Conservation (phyloP, 495 filamentous ascomycete species). For the Penicillium crystallinum region DNA sequence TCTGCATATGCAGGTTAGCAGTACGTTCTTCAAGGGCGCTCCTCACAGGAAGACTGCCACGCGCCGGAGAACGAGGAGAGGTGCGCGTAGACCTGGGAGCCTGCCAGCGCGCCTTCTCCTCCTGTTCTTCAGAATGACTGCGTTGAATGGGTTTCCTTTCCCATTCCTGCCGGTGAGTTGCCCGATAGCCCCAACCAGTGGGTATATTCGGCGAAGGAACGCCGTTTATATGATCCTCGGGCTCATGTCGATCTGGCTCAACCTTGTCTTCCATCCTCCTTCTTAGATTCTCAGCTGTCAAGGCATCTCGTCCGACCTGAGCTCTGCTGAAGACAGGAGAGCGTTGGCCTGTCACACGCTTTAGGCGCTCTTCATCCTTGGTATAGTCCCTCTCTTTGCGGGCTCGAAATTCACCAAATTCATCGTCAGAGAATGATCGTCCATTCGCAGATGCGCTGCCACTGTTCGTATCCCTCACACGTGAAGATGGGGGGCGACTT, state of each 20-base stretch:
- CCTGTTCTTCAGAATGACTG: conserved; percentile 22
- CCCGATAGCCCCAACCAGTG: conserved; percentile 54
- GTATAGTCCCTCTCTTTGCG: conserved; percentile 35
- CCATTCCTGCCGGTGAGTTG: conserved; percentile 50
- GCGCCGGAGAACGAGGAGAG: conserved; percentile 17
- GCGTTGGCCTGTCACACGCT: conserved; percentile 37
- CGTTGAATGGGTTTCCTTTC: conserved; percentile 34
- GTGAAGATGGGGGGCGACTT: conserved; percentile 26
- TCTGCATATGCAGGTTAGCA: conserved; percentile 7
- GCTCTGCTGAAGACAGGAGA: conserved; percentile 46
- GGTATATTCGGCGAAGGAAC: conserved; percentile 54
- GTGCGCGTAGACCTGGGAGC: conserved; percentile 11
- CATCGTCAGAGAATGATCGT: conserved; percentile 19
- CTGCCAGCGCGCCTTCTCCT: conserved; percentile 9
- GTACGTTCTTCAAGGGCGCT: conserved; percentile 20
- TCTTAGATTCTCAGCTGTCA: conserved; percentile 45
- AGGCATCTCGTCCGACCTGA: conserved; percentile 28
- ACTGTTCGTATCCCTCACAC: conserved; percentile 12
- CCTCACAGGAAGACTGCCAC: conserved; percentile 9
- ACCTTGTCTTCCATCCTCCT: conserved; percentile 35
- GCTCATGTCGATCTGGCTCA: neutral
- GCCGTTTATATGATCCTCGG: conserved; percentile 19
- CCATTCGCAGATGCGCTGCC: conserved; percentile 7
- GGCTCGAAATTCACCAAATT: conserved; percentile 26
- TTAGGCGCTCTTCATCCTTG: conserved; percentile 42